These are phyloP conservation scores for Fusarium sp. DNA, from an alignment of 2,329 filamentous ascomycete genomes.

Conservation along the genomic window DNA sequence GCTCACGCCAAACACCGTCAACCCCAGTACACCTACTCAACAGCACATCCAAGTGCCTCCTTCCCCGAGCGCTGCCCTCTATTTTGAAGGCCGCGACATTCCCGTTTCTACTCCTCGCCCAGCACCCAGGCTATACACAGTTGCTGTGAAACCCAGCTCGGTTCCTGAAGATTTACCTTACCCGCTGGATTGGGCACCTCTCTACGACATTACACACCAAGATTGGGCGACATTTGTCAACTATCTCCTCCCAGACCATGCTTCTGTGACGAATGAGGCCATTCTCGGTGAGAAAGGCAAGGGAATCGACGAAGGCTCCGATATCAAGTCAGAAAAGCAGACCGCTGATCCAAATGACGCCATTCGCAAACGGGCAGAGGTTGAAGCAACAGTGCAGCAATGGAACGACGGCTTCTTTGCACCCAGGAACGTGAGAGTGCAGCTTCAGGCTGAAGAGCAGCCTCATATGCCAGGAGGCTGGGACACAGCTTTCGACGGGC, in stretches of 20 bases:
- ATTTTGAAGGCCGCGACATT: slow-evolving; percentile 57
- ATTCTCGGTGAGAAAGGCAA: slow-evolving; percentile 59
- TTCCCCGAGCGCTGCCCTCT: slow-evolving; percentile 45
- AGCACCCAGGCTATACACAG: slow-evolving; percentile 46
- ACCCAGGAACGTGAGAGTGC: slow-evolving; percentile 58
- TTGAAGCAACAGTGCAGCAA: slow-evolving; percentile 56
- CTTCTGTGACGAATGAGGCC: slow-evolving; percentile 54
- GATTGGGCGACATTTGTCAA: slow-evolving; percentile 69
- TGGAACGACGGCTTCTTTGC: slow-evolving; percentile 67
- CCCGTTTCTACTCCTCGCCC: slow-evolving; percentile 36
- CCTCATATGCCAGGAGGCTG: slow-evolving; percentile 42
- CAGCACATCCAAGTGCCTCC: slow-evolving; percentile 33
- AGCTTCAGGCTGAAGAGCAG: slow-evolving; percentile 40
- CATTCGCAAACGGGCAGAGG: slow-evolving; percentile 41
- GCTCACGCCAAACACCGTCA: slow-evolving; percentile 53
- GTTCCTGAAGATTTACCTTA: slow-evolving; percentile 56
- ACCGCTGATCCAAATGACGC: slow-evolving; percentile 33
- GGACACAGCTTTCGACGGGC: slow-evolving; percentile 36
- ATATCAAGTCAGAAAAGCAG: slow-evolving; percentile 36
- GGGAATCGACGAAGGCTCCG: slow-evolving; percentile 48
- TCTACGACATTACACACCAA: slow-evolving; percentile 56
- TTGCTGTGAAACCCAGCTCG: slow-evolving; percentile 49
- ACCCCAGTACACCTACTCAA: slow-evolving; percentile 25
- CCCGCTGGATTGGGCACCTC: slow-evolving; percentile 47
- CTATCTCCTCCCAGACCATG: slow-evolving; percentile 61